Evolutionary conservation across 495 filamentous ascomycete species (phyloP).

Genomic region (Aspergillus incahuasiensis): DNA sequence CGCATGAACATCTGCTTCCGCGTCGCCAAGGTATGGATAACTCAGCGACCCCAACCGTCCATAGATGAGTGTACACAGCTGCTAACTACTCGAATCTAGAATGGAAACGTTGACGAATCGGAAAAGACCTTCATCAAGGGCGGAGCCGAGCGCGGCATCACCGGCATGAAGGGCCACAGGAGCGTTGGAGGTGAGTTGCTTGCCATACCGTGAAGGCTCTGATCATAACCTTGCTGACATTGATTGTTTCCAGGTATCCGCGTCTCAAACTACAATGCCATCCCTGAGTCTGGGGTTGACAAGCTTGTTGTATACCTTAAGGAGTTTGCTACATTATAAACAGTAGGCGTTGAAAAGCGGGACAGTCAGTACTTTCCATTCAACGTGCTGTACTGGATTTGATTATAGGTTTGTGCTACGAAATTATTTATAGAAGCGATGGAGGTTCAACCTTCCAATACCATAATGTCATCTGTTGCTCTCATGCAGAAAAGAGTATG

Average conservation of each 20-base stretch:
- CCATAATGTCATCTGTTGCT: not conserved
- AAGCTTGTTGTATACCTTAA: conserved; percentile 56
- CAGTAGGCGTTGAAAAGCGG: not conserved
- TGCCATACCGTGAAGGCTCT: too few relatives aligned
- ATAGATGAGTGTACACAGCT: too few relatives aligned
- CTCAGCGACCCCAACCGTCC: too few relatives aligned
- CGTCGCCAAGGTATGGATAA: conserved; percentile 46
- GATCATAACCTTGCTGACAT: conserved; percentile 8
- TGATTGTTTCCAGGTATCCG: conserved; percentile 19
- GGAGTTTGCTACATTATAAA: conserved; percentile 36
- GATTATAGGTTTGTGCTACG: not conserved
- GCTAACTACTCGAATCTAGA: conserved; percentile 14
- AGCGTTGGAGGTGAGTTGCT: conserved; percentile 67
- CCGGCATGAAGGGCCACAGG: conserved; percentile 76
- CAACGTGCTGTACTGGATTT: conserved; percentile 4
- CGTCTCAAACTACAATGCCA: conserved; percentile 54
- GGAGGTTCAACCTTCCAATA: conserved; percentile 13
- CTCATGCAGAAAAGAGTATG: too few relatives aligned
- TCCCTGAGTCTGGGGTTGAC: conserved; percentile 52
- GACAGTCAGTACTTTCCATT: not conserved
- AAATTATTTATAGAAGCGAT: not conserved
- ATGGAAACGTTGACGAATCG: conserved; percentile 51
- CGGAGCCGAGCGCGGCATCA: conserved; percentile 56
- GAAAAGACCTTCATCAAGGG: conserved; percentile 78
- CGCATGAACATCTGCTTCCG: conserved; percentile 94